A percentile compares a stretch with the other conserved stretches of the same genome.
Evolutionary conservation across 1,284 basidiomycete genomes (phyloP).

Genomic region (Boletus semigastroideus): DNA sequence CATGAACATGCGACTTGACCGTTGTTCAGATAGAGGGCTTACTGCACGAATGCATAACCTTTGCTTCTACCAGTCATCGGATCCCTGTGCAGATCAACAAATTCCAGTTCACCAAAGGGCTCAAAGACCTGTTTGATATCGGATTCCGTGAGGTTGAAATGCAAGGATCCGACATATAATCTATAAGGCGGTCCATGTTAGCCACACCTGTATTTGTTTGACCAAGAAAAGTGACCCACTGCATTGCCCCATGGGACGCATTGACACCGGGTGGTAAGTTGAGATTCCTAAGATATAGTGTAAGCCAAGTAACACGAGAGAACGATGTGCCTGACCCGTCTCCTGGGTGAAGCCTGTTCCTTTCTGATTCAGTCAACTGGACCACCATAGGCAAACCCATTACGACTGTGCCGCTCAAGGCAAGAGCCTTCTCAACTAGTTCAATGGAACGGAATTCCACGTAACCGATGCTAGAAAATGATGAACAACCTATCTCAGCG

Average conservation of each 20-base stretch:
- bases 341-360: constrained; percentile 85
- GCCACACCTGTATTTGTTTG: constrained; percentile 12
- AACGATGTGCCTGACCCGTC: constrained; percentile 58
- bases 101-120: constrained; percentile 96
- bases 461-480: constrained; percentile 75
- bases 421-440: constrained; percentile 87
- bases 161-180: constrained; percentile 94
- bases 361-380: constrained; percentile 94
- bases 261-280: constrained; percentile 77
- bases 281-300: constrained; percentile 51
- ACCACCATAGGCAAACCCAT: constrained; percentile 98
- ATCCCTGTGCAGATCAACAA: constrained; percentile 96
- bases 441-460: constrained; percentile 93
- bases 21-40: constrained; percentile 12
- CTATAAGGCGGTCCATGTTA: constrained; percentile 41
- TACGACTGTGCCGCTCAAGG: constrained; percentile 89
- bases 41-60: constrained; percentile 98
- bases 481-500: constrained; percentile 18
- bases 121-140: constrained; percentile 99
- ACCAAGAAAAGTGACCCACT: constrained; percentile 46
- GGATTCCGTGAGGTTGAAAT: constrained; percentile 94
- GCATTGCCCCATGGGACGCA: constrained; percentile 74
- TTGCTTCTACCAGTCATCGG: constrained; percentile 92
- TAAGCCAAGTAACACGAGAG: constrained; percentile 16
- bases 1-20: neutral